Conservation (phyloP, 176 grass and related monocot genomes). For the Musa schizocarpa region DNA sequence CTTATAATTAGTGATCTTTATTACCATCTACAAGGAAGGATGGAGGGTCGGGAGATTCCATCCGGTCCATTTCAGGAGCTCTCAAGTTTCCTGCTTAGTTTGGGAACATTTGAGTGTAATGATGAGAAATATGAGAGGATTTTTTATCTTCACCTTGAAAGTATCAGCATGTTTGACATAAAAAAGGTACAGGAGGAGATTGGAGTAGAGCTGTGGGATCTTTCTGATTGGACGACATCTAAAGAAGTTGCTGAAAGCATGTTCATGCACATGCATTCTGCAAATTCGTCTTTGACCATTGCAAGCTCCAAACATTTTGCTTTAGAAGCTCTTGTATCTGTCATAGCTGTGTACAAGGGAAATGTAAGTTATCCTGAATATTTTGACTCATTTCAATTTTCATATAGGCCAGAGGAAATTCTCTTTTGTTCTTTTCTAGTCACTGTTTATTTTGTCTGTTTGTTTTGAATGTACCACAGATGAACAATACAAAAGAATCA, state of each 20-base stretch:
- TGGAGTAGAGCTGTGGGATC: slow-evolving; percentile 57
- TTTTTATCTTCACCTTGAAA: slow-evolving; percentile 15
- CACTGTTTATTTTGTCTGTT: slow-evolving; percentile 1
- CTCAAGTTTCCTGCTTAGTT: slow-evolving; percentile 53
- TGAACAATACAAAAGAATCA: neutral
- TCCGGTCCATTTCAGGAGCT: slow-evolving; percentile 78
- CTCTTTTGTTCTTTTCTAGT: slow-evolving; percentile 6
- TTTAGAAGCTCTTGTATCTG: slow-evolving; percentile 51
- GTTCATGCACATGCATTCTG: slow-evolving; percentile 51
- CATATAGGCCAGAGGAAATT: slow-evolving; percentile 12
- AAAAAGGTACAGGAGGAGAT: slow-evolving; percentile 39
- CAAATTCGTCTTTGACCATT: slow-evolving; percentile 46
- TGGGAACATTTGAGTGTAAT: slow-evolving; percentile 56
- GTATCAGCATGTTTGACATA: slow-evolving; percentile 45
- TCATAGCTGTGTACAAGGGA: slow-evolving; percentile 66
- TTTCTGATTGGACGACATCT: slow-evolving; percentile 46
- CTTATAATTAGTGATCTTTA: slow-evolving; percentile 66
- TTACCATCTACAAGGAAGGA: slow-evolving; percentile 54
- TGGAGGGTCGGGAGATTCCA: slow-evolving; percentile 64
- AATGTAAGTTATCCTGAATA: slow-evolving; percentile 35
- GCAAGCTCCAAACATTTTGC: slow-evolving; percentile 54
- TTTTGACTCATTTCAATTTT: neutral
- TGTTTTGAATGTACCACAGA: slow-evolving; percentile 1
- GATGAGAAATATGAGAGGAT: slow-evolving; percentile 22
- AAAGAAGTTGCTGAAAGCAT: slow-evolving; percentile 62